These are phyloP conservation scores for Tylopilus intermedius DNA, from an alignment of 768 basidiomycete species.

Conservation along the genomic window DNA sequence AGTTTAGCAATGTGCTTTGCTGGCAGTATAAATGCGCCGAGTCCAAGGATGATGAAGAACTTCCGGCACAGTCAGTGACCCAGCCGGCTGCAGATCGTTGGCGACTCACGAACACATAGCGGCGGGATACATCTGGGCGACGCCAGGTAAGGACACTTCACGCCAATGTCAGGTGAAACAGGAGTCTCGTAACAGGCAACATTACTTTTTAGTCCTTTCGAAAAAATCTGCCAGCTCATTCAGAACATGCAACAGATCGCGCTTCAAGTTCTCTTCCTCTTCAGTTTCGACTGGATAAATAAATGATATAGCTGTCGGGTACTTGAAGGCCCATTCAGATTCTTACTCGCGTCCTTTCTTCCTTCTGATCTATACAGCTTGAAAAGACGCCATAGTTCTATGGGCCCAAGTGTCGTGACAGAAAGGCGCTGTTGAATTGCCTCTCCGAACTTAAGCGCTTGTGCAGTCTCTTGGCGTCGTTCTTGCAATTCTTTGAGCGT, in stretches of 20 bases:
- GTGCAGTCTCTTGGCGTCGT: constrained; percentile 44
- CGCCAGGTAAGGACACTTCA: constrained; percentile 67
- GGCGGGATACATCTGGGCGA: constrained; percentile 43
- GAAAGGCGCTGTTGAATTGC: constrained; percentile 44
- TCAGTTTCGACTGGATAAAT: constrained; percentile 7
- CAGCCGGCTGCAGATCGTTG: background rate
- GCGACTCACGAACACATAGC: constrained; percentile 44
- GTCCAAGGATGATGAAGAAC: constrained; percentile 37
- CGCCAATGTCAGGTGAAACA: constrained; percentile 1
- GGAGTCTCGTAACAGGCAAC: background rate
- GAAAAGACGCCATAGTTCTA: constrained; percentile 52
- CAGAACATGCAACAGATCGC: constrained; percentile 36
- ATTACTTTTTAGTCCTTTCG: constrained; percentile 61
- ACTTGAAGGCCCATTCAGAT: background rate
- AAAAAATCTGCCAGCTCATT: constrained; percentile 54
- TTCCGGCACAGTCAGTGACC: constrained; percentile 5
- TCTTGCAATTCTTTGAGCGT: constrained; percentile 48
- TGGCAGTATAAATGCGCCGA: constrained; percentile 43
- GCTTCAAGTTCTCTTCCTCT: constrained; percentile 40
- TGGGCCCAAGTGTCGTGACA: constrained; percentile 42
- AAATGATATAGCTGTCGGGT: background rate
- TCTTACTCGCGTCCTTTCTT: constrained; percentile 19
- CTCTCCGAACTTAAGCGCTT: constrained; percentile 50
- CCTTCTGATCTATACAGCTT: constrained; percentile 37
- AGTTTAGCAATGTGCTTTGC: constrained; percentile 47